Evolutionary conservation across 2,329 filamentous ascomycete genomes (phyloP).

Genomic region (Neophaeococcomyces mojaviensis): DNA sequence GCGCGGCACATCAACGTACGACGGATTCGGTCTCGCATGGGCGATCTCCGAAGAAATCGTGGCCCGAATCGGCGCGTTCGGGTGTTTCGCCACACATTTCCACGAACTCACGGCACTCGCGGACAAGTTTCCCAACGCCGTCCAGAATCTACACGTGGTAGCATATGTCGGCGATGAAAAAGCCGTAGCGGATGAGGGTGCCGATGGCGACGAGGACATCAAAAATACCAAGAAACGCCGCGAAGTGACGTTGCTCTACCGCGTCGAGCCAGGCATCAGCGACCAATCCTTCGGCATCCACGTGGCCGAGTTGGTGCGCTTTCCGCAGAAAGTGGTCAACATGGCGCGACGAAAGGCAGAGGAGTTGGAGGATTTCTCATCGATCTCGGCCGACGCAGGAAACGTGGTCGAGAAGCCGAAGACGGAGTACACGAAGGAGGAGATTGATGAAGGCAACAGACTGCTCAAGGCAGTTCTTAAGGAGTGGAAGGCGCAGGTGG

Average conservation of each 20-base stretch:
- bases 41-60: constrained; percentile 97
- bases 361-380: constrained; percentile 91
- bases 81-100: constrained; percentile 96
- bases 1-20: constrained; percentile 93
- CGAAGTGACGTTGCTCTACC: constrained; percentile 93
- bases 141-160: constrained; percentile 89
- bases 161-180: constrained; percentile 65
- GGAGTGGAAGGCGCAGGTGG: constrained; percentile 71
- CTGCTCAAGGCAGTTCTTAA: constrained; percentile 76
- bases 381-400: constrained; percentile 58
- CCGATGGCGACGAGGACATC: constrained; percentile 29
- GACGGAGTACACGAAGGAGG: constrained; percentile 64
- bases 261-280: constrained; percentile 89
- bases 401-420: constrained; percentile 34
- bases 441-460: constrained; percentile 80
- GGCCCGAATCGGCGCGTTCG: constrained; percentile 87
- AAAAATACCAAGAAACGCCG: constrained; percentile 48
- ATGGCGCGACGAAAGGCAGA: constrained; percentile 99
- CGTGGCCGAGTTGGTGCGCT: constrained; percentile 91
- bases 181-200: constrained; percentile 23
- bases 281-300: constrained; percentile 98
- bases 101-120: constrained; percentile 91
- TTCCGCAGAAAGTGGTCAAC: constrained; percentile 92
- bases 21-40: constrained; percentile 98
- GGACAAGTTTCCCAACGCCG: constrained; percentile 71